Base-by-base conservation (phyloP, 2,329 filamentous ascomycete species). In the Graphilbum ipis-grandicollis region DNA sequence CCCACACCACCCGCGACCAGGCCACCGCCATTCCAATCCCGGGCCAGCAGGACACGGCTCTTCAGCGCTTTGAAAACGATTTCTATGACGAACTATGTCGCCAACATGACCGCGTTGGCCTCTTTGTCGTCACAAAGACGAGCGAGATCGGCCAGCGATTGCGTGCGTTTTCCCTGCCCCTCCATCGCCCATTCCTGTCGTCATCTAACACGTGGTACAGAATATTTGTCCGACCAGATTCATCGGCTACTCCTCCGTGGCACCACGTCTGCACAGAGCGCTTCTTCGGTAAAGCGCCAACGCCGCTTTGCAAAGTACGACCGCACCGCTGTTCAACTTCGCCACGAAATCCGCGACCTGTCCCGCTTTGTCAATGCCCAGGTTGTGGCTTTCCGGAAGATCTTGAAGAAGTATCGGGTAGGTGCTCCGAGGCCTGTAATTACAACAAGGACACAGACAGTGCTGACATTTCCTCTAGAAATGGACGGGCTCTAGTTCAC, bases 81-180 rank as follows among this genome's bases (percentile, higher is more conserved):
- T 73, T 90, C 41, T 83, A 76, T 53, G 53, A 57, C 33, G 75
- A 85, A 50, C 62, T 92, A n/a, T 66, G 65, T 40, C 67, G 68
- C 25, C 80, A 90, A 52, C 80, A 90, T 52, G 71, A 79, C 48
- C 75, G 82, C 19, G 75, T 88, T 46, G 72, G 76, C 43, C 66
- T 88, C 21, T 90, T 92, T 53, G 74, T 88, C 21, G 66, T 64
- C 44, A 85, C 79, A 60, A 92, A 90, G 56, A 71, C 76, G 38
- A 77, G 82, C 40, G 83, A 90, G 56, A 77, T 90, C 39, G 64
- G 71, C 25, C 64, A 79, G 14, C 67, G 82, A 32, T 55, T 88
- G 35, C 65, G 76, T 80, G 63, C 41, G 69, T 52, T 19, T 8
- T 13, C 15, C 12, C 14, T 26, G 5, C 15, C 29, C 21, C 22